A percentile compares a stretch with the other conserved stretches of the same genome.
Conservation (phyloP, 495 filamentous ascomycete species). For the Barbatosphaeria neglecta region DNA sequence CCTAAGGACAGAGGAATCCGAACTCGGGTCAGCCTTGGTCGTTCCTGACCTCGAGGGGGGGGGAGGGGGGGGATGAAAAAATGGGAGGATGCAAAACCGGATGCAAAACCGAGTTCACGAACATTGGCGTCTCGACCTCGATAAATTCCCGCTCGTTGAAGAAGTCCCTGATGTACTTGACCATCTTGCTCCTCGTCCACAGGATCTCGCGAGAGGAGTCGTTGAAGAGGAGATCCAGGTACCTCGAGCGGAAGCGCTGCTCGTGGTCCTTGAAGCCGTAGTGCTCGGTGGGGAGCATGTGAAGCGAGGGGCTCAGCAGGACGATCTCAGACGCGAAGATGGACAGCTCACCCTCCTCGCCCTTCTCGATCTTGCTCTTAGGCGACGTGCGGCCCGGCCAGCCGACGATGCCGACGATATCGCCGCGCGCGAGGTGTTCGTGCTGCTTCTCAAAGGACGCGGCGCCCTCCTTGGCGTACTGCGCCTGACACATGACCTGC, state of each 20-base stretch:
- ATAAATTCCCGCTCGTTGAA: conserved; percentile 78
- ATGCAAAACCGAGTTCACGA: not conserved
- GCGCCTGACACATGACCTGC: conserved; percentile 84
- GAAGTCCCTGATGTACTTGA: conserved; percentile 73
- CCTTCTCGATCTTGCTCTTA: conserved; percentile 57
- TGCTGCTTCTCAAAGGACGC: conserved; percentile 74
- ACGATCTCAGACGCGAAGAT: conserved; percentile 83
- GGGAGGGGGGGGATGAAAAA: too few species aligned
- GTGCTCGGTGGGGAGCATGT: conserved; percentile 83
- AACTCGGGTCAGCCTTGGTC: too few species aligned
- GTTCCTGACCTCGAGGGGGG: too few species aligned
- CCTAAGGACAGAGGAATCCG: too few species aligned
- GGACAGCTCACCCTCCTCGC: conserved; percentile 76
- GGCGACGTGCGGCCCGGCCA: conserved; percentile 83
- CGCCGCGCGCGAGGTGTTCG: conserved; percentile 77
- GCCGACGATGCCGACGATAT: conserved; percentile 80
- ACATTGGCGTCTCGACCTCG: conserved; percentile 94
- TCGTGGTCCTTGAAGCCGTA: conserved; percentile 94
- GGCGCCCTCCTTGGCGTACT: conserved; percentile 49
- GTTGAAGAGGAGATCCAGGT: conserved; percentile 95
- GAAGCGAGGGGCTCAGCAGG: conserved; percentile 81
- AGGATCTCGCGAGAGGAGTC: conserved; percentile 69
- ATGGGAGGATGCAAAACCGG: not conserved
- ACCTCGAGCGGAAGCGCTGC: conserved; percentile 79
- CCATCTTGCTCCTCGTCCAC: conserved; percentile 70